A percentile compares a stretch with the other conserved stretches of the same genome.
phyloP scores from a whole-genome alignment of 495 filamentous ascomycete genomes.

The Copromyces sp. region DNA sequence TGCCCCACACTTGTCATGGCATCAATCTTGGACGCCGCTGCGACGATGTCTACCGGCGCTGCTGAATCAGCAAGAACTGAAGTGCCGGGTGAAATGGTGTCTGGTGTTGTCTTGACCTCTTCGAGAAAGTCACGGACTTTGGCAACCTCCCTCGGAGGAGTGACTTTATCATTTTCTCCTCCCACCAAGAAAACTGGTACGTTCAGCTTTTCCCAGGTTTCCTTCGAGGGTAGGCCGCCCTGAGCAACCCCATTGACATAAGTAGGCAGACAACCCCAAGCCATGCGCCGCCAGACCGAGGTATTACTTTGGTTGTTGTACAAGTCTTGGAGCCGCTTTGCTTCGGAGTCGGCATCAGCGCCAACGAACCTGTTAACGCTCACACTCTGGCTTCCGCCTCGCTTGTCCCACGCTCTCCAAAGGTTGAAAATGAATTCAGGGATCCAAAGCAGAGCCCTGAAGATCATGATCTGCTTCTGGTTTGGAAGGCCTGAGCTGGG shows the following conservation, averaged over 20 bases:
- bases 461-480: slow-evolving; percentile 38
- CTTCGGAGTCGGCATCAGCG: slow-evolving; percentile 57
- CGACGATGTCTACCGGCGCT: slow-evolving; percentile 28
- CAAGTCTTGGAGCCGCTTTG: slow-evolving; percentile 64
- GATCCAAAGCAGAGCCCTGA: slow-evolving; percentile 50
- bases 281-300: slow-evolving; percentile 76
- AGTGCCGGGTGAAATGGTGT: background rate
- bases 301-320: slow-evolving; percentile 80
- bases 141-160: slow-evolving; percentile 56
- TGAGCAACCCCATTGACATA: slow-evolving; percentile 38
- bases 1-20: background rate
- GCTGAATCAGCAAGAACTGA: slow-evolving; percentile 31
- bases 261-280: slow-evolving; percentile 54
- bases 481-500: slow-evolving; percentile 55
- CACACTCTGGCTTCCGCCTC: slow-evolving; percentile 64
- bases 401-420: slow-evolving; percentile 69
- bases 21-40: background rate
- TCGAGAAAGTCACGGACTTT: slow-evolving; percentile 43
- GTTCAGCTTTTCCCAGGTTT: slow-evolving; percentile 63
- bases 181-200: slow-evolving; percentile 69
- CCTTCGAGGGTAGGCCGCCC: slow-evolving; percentile 58
- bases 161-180: slow-evolving; percentile 67
- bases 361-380: slow-evolving; percentile 79
- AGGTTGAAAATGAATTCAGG: slow-evolving; percentile 66
- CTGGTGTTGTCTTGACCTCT: slow-evolving; percentile 1